Base-by-base conservation (phyloP, 768 basidiomycete species). In the Leccinum pellstonianum region DNA sequence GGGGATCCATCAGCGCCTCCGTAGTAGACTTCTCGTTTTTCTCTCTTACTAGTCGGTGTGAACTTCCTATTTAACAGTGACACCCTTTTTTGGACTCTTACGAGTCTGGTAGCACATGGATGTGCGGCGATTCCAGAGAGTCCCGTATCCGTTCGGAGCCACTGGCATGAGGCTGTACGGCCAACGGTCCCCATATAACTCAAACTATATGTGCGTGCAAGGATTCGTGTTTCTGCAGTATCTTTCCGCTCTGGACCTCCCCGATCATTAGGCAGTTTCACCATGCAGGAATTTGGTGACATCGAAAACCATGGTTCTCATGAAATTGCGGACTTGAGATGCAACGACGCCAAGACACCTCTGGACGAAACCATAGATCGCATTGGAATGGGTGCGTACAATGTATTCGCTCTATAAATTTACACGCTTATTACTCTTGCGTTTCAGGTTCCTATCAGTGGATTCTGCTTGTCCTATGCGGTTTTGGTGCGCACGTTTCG, bases 301-400 rank as follows among this genome's bases (percentile, higher is more conserved):
- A 21, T 48, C 47, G 47, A 48, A 48, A n/a, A 1, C 46, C 23
- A 73, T 70, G n/a, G 74, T 76, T 50, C 58, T 66, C 73, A 33
- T 60, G 11, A 74, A 70, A 41, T 69, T 14, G 70, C 65, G 6
- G 66, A 65, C 52, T 15, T 35, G 5, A 64, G 62, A 14, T 74
- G 33, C 62, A 46, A 65, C 37, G 84, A 86, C 64, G 71, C 71
- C 12, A 74, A 84, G 57, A 86, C 84, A 17, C 82, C 82, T 66
- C 79, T 95, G 29, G 93, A 95, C 75, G 88, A 79, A 68, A 94
- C 93, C 1, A 93, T 95, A 73, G 91, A 94, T 70, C 82, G 86
- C 43, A 94, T 95, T 68, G 93, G 93, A 35, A 92, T 96, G 93
- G 93, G 91, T 70, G 60, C 55, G 79, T 70, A 5, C 43, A 17